These are phyloP conservation scores for Saccharomycopsis hybrid DNA, from an alignment of 1,139 yeast species.

Conservation along the genomic window DNA sequence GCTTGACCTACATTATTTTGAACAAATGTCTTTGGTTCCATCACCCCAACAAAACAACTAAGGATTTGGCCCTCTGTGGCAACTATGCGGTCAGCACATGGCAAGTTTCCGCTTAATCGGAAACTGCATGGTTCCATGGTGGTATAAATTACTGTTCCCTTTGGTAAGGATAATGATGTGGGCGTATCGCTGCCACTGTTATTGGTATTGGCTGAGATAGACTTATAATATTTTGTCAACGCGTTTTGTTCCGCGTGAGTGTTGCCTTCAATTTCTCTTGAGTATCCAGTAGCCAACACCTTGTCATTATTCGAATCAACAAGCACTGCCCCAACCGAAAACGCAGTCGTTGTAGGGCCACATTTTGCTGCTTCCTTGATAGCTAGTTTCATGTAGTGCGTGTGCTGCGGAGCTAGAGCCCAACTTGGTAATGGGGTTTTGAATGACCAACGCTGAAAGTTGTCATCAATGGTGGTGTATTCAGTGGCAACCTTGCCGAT, in stretches of 20 bases:
- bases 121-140: constrained; percentile 98
- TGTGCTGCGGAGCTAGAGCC: constrained; percentile 53
- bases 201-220: constrained; percentile 14
- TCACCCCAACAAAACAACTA: constrained; percentile 84
- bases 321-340: constrained; percentile 87
- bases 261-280: constrained; percentile 89
- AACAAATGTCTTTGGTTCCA: constrained; percentile 87
- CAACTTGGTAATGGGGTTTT: constrained; percentile 79
- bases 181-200: too few species aligned
- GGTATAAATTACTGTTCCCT: constrained; percentile 79
- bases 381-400: constrained; percentile 52
- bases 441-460: constrained; percentile 52
- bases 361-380: constrained; percentile 74
- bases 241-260: constrained; percentile 99
- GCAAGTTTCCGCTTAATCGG: constrained; percentile 82
- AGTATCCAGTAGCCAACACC: constrained; percentile 72
- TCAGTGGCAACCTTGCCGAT: background rate
- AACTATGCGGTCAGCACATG: constrained; percentile 79
- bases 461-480: constrained; percentile 25
- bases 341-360: constrained; percentile 79
- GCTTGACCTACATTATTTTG: constrained; percentile 61
- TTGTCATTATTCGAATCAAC: constrained; percentile 48
- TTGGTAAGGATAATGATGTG: constrained; percentile 40
- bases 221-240: constrained; percentile 59
- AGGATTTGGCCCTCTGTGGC: constrained; percentile 44